Evolutionary conservation across 2,329 filamentous ascomycete species (phyloP), one percentile per base, ranked within the genome.

Genomic region (Cladophialophora immunda): DNA sequence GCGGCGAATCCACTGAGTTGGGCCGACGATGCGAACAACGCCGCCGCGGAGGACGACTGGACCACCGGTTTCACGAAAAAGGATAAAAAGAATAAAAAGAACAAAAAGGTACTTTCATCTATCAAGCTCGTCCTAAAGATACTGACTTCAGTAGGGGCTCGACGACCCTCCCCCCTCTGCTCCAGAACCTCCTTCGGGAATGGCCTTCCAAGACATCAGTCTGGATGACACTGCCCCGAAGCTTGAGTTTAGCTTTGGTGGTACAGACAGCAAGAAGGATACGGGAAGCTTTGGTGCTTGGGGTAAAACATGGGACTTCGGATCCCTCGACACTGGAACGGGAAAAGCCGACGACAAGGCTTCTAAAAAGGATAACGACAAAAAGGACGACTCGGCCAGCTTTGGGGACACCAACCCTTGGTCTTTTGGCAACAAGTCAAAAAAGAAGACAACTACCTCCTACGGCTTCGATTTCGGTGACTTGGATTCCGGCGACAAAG

Each of bases 151-250:
- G 27, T 50, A 76, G 73, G 74, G 76, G 52, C 69, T 71, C 29
- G 79, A 77, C 50, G 73, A 77, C 41, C 70, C 74, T 5, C 71
- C 79, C 53, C 75, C 73, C 36, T 70, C 74, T 11, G 71, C 80
- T 55, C 75, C 74, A 5, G 78, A 79, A 22, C 75, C 77, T 9
- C 71, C 73, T 27, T 74, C 81, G 13, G 71, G 78, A 52, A 84
- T 86, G 64, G 79, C 83, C n/a, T 92, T 92, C 71, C 84, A 91
- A 53, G 89, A 92, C 30, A 87, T 93, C 70, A 90, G 87, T 73
- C 78, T 92, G 29, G 85, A 89, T 70, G 88, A 90, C 64, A 75
- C 79, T 29, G 82, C 80, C n/a, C 86, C 87, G 1, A 85, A 86
- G 63, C 75, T 88, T 5, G 86, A 89, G 68, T 74, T 88, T 15